Conservation (phyloP, 176 grass and related monocot species). For the Hordeum vulgare region DNA sequence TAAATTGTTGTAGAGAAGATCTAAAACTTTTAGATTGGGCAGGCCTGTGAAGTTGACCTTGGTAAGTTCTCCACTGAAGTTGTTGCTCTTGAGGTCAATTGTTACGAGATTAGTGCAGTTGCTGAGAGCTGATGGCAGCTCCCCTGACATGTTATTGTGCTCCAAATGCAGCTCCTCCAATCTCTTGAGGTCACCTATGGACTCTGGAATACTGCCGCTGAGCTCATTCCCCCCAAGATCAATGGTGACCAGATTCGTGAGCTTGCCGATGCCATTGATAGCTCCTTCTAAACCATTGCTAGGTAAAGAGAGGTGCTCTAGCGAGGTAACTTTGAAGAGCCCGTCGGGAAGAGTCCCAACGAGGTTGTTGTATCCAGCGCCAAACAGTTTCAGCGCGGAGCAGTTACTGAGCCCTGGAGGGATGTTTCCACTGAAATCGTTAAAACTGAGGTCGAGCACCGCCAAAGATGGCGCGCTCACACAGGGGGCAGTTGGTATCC, state of each 20-base stretch:
- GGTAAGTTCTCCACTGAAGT: conserved; percentile 22
- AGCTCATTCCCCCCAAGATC: conserved; percentile 25
- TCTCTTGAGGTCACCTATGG: conserved; percentile 26
- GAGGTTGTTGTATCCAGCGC: conserved; percentile 25
- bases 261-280: background rate
- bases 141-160: conserved; percentile 20
- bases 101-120: conserved; percentile 21
- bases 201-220: conserved; percentile 9
- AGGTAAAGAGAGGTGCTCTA: conserved; percentile 31
- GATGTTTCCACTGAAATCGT: conserved; percentile 28
- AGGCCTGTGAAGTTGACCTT: conserved; percentile 39
- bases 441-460: conserved; percentile 36
- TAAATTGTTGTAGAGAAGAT: conserved; percentile 28
- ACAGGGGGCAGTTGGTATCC: conserved; percentile 26
- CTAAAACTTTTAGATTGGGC: conserved; percentile 22
- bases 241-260: conserved; percentile 32
- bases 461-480: background rate
- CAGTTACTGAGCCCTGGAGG: conserved; percentile 26
- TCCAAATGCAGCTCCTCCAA: conserved; percentile 24
- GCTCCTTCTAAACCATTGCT: conserved; percentile 17
- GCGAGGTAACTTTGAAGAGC: background rate
- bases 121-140: conserved; percentile 25
- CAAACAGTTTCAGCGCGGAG: conserved; percentile 2
- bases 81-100: conserved; percentile 38
- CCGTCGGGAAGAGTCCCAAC: conserved; percentile 16